Conservation (phyloP, 441 rosid genomes). For the Croton laevigatus region DNA sequence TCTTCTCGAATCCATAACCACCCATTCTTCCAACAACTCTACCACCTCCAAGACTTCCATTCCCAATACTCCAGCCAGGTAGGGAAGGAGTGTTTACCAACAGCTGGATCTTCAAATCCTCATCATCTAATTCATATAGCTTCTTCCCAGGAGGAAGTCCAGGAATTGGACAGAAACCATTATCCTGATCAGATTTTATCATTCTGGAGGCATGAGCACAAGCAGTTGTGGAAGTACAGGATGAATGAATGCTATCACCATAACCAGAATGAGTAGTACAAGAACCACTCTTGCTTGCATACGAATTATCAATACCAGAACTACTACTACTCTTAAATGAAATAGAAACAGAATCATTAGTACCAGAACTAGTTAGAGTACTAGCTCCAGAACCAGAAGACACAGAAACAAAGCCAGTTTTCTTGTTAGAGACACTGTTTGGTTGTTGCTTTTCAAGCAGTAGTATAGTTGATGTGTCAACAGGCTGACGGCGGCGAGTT, state of each 20-base stretch:
- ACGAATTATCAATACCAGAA: background rate
- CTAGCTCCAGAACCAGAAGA: background rate
- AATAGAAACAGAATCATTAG: background rate
- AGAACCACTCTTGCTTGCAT: background rate
- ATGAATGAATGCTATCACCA: background rate
- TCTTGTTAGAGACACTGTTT: background rate
- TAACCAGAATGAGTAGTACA: background rate
- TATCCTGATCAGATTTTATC: background rate
- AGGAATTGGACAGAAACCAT: background rate
- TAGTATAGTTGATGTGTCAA: background rate
- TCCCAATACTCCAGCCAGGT: background rate
- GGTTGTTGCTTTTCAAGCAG: background rate
- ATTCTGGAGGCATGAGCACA: no score
- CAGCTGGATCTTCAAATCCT: background rate
- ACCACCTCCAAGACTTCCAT: background rate
- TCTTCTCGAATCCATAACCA: constrained; percentile 22
- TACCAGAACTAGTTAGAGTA: background rate
- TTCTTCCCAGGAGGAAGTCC: background rate
- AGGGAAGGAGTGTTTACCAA: background rate
- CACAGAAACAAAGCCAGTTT: background rate
- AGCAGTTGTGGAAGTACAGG: background rate
- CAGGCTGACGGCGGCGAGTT: background rate
- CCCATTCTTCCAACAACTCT: background rate
- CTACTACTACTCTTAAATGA: background rate
- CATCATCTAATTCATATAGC: background rate